phyloP scores from a whole-genome alignment of 2,329 filamentous ascomycete genomes.

The Epichloe elymi region DNA sequence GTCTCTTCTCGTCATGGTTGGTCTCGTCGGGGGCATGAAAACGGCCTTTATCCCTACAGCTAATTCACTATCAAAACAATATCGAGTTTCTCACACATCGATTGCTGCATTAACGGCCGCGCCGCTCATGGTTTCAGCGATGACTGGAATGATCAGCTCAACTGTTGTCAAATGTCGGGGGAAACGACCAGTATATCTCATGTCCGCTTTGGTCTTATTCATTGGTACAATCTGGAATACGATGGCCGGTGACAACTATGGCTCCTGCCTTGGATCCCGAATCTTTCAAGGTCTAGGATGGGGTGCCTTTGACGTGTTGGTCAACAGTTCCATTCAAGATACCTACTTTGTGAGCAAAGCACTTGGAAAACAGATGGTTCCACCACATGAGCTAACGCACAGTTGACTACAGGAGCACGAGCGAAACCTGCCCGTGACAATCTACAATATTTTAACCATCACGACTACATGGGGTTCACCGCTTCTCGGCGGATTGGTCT shows the following conservation, averaged over 20 bases:
- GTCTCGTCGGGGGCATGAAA: constrained; percentile 38
- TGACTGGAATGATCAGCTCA: constrained; percentile 29
- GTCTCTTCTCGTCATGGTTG: constrained; percentile 32
- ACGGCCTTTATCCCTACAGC: constrained; percentile 38
- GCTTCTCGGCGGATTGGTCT: constrained; percentile 37
- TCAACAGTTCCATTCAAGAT: constrained; percentile 40
- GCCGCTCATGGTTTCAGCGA: constrained; percentile 36
- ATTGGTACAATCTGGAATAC: constrained; percentile 39
- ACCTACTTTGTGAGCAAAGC: constrained; percentile 37
- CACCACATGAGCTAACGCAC: not conserved
- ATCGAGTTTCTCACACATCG: constrained; percentile 32
- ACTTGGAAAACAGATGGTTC: too few relatives aligned
- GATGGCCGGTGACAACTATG: constrained; percentile 25
- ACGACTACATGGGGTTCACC: constrained; percentile 40
- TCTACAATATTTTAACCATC: constrained; percentile 31
- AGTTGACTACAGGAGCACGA: constrained; percentile 32
- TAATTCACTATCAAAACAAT: constrained; percentile 27
- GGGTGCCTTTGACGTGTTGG: constrained; percentile 43
- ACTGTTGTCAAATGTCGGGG: constrained; percentile 31
- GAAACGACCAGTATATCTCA: constrained; percentile 40
- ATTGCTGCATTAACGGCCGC: constrained; percentile 37
- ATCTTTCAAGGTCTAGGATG: constrained; percentile 45
- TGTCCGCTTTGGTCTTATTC: constrained; percentile 31
- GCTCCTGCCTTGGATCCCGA: constrained; percentile 36
- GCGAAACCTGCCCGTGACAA: constrained; percentile 29